Evolutionary conservation across 2,329 filamentous ascomycete genomes (phyloP), one percentile per base, ranked within the genome.

Genomic region (Colletotrichum eremochloae): DNA sequence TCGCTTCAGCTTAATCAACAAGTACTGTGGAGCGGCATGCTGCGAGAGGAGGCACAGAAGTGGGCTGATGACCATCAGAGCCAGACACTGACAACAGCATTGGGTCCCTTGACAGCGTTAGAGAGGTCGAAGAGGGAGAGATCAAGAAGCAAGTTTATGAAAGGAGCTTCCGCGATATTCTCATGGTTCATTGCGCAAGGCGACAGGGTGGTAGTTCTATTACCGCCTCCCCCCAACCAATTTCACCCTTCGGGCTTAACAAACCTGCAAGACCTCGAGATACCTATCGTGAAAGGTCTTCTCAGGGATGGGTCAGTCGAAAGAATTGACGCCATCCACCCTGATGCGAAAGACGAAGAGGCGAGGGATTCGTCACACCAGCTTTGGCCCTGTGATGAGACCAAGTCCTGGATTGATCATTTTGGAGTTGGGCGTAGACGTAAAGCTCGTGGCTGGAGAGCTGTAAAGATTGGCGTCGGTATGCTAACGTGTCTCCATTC

Each of bases 381-480:
- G 56, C 15, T 60, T 18, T 60, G 56, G 56, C 56, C 56, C 2
- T 6, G 3, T 44, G 56, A 60, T 20, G 56, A 60, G 56, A 44
- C 31, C 38, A 31, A 15, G 2, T n/a, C 36, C 3, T 60, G 56
- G 56, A 20, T 42, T 15, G 7, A 18, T 6, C n/a, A 15, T 24
- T 60, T 44, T 7, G 56, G 56, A 18, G 31, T 3, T 20, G 56
- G 5, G 20, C 8, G 6, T n/a, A 6, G 1, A 2, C 8, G 6
- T n/a, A 6, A 1, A 2, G 11, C n/a, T 60, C n/a, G 20, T 20
- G 12, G 5, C 40, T 60, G 56, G 36, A 60, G 56, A 29, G 36
- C 7, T 9, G 38, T 60, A 6, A 31, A 31, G 5, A 14, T n/a
- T 7, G 24, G 38, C 6, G 5, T 60, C 1, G 24, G 56, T 60